Evolutionary conservation across 192 early-diverging fungal species (phyloP).

Genomic region (Coemansia sp.): DNA sequence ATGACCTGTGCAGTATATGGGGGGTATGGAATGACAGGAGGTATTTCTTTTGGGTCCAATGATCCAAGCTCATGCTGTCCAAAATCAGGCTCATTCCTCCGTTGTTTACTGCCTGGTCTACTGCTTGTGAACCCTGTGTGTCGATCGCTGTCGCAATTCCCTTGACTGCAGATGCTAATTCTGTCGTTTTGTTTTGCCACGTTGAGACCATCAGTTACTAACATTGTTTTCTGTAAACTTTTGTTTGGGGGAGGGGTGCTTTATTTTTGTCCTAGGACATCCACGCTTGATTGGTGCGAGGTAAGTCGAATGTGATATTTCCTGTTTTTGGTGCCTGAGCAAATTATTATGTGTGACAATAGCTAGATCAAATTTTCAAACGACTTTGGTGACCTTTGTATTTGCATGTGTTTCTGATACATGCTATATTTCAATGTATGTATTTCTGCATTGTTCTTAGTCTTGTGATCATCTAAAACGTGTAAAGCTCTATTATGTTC

Average conservation of each 20-base stretch:
- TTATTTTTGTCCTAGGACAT: slow-evolving; percentile 46
- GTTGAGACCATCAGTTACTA: not conserved
- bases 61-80: not conserved
- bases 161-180: not conserved
- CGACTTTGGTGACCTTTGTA: not conserved
- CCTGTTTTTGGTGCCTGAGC: not conserved
- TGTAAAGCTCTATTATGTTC: not conserved
- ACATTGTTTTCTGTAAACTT: not conserved
- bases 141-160: not conserved
- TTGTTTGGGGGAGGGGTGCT: too few species aligned
- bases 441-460: not conserved
- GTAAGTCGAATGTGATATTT: slow-evolving; percentile 32
- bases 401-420: not conserved
- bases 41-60: too few species aligned
- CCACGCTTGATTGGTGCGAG: slow-evolving; percentile 77
- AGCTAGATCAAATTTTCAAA: too few species aligned
- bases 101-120: not conserved
- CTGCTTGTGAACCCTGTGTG: not conserved
- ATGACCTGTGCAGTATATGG: not conserved
- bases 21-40: too few species aligned
- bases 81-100: not conserved
- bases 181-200: not conserved
- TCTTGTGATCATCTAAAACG: not conserved
- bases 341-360: not conserved
- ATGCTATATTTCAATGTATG: not conserved